Conservation (phyloP, 1,139 yeast species). For the Lodderomyces elongisporus region DNA sequence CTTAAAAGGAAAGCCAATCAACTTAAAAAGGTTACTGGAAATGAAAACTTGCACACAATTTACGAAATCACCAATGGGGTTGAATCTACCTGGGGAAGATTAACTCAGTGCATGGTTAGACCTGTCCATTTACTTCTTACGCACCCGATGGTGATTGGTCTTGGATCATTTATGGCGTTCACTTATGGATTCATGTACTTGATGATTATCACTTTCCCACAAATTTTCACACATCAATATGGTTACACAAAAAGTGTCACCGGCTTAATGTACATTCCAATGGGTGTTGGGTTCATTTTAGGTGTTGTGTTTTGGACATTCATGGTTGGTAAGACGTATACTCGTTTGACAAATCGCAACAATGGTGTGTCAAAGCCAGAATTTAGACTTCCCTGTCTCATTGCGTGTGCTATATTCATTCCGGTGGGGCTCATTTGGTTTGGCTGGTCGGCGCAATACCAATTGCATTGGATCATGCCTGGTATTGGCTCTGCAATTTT, state of each 20-base stretch:
- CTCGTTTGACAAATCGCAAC: slow-evolving; percentile 24
- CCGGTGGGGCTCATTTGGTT: slow-evolving; percentile 43
- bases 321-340: slow-evolving; percentile 28
- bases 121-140: slow-evolving; percentile 37
- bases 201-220: slow-evolving; percentile 43
- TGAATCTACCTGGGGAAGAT: slow-evolving; percentile 28
- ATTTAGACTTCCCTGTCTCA: slow-evolving; percentile 38
- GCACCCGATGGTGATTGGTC: slow-evolving; percentile 43
- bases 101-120: slow-evolving; percentile 31
- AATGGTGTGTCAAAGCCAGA: slow-evolving; percentile 40
- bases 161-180: slow-evolving; percentile 45
- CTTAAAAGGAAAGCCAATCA: slow-evolving; percentile 27
- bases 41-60: slow-evolving; percentile 36
- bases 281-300: slow-evolving; percentile 41
- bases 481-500: slow-evolving; percentile 40
- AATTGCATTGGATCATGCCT: slow-evolving; percentile 45
- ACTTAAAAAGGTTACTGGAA: slow-evolving; percentile 34
- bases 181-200: slow-evolving; percentile 45
- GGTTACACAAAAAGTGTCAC: slow-evolving; percentile 31
- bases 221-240: slow-evolving; percentile 28
- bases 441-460: slow-evolving; percentile 42
- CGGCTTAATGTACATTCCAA: slow-evolving; percentile 43
- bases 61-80: slow-evolving; percentile 38
- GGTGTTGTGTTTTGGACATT: slow-evolving; percentile 40
- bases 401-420: slow-evolving; percentile 31